Evolutionary conservation across 768 basidiomycete species (phyloP), one percentile per base, ranked within the genome.

Genomic region (Lactifluus pinguis): DNA sequence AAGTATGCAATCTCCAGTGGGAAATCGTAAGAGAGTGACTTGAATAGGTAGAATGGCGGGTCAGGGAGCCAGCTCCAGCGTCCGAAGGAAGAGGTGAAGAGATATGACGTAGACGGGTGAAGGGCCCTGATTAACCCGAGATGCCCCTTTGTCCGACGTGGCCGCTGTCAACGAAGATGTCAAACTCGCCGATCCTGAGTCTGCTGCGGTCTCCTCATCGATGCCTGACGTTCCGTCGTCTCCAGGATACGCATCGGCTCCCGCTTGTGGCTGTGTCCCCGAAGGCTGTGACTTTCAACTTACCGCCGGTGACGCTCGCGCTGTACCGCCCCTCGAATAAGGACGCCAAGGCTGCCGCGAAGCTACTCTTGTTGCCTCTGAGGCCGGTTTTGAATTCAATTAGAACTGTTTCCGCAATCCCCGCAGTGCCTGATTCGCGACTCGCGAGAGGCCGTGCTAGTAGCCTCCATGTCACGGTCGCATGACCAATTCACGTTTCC

Each of bases 1-100:
- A 70, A 1, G 78, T 92, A 7, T 72, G 88, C 53, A 72, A 74
- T 32, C 71, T 68, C 62, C 72, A 89, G 53, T 76, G 83, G 65
- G 71, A 72, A 3, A 72, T 86, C 1, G 80, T 91, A 11, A 89
- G 73, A 65, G 66, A 50, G 88, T 86, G 71, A 25, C 77, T 84
- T 21, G 76, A 72, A 59, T 71, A 74, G 39, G 65, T 88, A 15
- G 85, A 86, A 7, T 47, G 39, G 25, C 53, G 13, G 41, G 52
- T 58, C 47, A 49, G n/a, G 21, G 41, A 53, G 21, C 48, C 32
- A 34, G 44, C 3, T 10, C 2, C 41, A 1, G 21, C 34, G 15
- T 19, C 53, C 15, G 48, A 36, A 19, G 13, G 44, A 53, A n/a
- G 36, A 56, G 15, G 48, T 30, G 11, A 41, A 45, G 3, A 53